Evolutionary conservation across 805 yeast species (phyloP).

Genomic region (Kluyveromyces lactis): DNA sequence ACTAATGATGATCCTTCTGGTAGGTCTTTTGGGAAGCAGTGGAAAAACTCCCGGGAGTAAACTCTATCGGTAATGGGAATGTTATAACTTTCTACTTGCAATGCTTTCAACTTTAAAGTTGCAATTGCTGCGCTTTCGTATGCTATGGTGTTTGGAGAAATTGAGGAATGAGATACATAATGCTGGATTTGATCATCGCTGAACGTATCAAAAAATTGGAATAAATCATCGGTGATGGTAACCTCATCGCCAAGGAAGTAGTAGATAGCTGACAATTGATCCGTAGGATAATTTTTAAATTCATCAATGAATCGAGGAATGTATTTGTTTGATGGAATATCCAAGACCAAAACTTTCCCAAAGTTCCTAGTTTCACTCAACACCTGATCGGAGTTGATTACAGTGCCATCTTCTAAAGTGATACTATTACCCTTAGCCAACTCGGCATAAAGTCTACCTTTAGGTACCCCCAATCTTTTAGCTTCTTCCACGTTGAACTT

Average conservation of each 20-base stretch:
- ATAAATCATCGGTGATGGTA: constrained; percentile 35
- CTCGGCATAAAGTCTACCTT: constrained; percentile 48
- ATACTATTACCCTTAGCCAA: constrained; percentile 56
- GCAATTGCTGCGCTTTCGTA: constrained; percentile 47
- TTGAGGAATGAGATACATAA: constrained; percentile 61
- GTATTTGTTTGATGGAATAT: constrained; percentile 54
- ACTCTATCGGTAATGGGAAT: constrained; percentile 29
- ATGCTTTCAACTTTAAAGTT: constrained; percentile 47
- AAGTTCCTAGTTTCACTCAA: constrained; percentile 52
- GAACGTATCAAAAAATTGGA: constrained; percentile 45
- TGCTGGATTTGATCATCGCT: constrained; percentile 43
- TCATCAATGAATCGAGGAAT: constrained; percentile 28
- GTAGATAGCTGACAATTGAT: constrained; percentile 46
- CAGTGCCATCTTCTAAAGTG: constrained; percentile 47
- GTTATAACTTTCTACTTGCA: constrained; percentile 36
- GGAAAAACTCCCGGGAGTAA: constrained; percentile 25
- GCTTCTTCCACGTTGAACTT: constrained; percentile 66
- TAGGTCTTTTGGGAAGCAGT: constrained; percentile 20
- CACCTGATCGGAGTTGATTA: constrained; percentile 63
- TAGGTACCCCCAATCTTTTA: constrained; percentile 55
- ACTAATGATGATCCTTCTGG: constrained; percentile 23
- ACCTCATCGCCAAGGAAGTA: constrained; percentile 67
- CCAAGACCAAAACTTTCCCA: constrained; percentile 57
- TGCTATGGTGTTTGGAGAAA: constrained; percentile 53
- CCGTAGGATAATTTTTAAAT: constrained; percentile 20